Evolutionary conservation across 140 eudicot species (phyloP), one percentile per base, ranked within the genome.

Genomic region (Cichorium intybus): DNA sequence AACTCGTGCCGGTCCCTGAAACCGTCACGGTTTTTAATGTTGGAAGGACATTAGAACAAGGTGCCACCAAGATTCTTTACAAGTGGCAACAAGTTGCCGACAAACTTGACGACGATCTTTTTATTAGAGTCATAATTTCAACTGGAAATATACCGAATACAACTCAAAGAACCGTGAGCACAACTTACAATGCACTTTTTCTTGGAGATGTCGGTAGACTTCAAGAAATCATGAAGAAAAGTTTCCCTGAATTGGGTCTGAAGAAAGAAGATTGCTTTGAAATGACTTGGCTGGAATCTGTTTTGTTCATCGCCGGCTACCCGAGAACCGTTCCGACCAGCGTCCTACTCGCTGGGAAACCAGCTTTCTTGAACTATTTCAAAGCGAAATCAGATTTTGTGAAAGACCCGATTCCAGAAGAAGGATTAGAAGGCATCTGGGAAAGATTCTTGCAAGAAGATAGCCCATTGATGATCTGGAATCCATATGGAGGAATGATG

Each of bases 401-500:
- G 1, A 73, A 48, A 20, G 63, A 73, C 3, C 89, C 85, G 2
- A 79, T 83, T 21, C 78, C 80, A 6, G 80, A 76, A 52, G 18
- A 35, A 0, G 89, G 83, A 3, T 35, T 83, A 5, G 89, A 79
- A 68, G 89, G 85, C 27, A 68, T 80, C 0, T 83, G 83, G 89
- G 59, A 54, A 37, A 71, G 84, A 74, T 56, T 76, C 10, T 49
- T 72, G 66, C 79, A 79, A 34, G 89, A 80, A 59, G 89, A 83
- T 15, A 33, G 52, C 5, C 81, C 81, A n/a, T 24, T 84, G 15
- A 70, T 74, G 84, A 84, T 84, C 21, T 74, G 80, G 75, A 80
- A 80, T 18, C 88, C 88, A 0, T 82, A 75, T 23, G 88, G 88
- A 1, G 89, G 89, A 8, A 79, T 75, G 80, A 83, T 83, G 89